A percentile compares a stretch with the other conserved stretches of the same genome.
Conservation (phyloP, 2,329 filamentous ascomycete species). For the Penicillium oxalicum region DNA sequence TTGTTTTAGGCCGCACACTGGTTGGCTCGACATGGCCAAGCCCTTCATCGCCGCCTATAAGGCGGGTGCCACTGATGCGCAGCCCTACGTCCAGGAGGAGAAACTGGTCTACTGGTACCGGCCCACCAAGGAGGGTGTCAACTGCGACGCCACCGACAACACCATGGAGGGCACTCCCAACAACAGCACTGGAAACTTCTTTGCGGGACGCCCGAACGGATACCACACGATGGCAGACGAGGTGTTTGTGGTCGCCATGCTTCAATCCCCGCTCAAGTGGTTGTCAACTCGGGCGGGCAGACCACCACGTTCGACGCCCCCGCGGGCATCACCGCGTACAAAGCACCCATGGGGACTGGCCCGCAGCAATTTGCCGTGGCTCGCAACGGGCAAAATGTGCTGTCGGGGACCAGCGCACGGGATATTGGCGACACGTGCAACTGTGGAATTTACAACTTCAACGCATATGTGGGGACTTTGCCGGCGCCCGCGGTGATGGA, state of each 20-base stretch:
- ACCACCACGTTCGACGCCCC: conserved; percentile 42
- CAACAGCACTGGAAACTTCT: conserved; percentile 48
- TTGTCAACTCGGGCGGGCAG: conserved; percentile 43
- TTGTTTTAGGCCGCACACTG: conserved; percentile 42
- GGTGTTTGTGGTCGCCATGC: conserved; percentile 50
- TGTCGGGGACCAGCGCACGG: conserved; percentile 47
- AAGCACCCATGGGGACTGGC: conserved; percentile 45
- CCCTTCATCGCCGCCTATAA: conserved; percentile 52
- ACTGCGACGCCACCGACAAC: conserved; percentile 51
- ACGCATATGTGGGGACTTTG: conserved; percentile 50
- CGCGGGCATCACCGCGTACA: conserved; percentile 42
- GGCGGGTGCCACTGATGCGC: conserved; percentile 32
- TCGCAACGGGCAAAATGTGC: conserved; percentile 37
- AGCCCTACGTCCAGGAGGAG: conserved; percentile 42
- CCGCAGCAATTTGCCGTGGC: conserved; percentile 44
- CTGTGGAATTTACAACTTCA: conserved; percentile 52
- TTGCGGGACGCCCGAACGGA: conserved; percentile 47
- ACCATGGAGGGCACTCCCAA: conserved; percentile 40
- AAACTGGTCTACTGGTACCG: conserved; percentile 54
- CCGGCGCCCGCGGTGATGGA: conserved; percentile 34
- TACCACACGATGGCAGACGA: conserved; percentile 46
- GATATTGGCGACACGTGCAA: conserved; percentile 46
- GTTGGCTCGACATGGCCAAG: conserved; percentile 50
- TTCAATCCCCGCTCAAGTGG: conserved; percentile 43
- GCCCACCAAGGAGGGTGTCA: conserved; percentile 41